These are phyloP conservation scores for Polytrichum commune DNA, from an alignment of 225 moss, liverwort and hornwort species.

Conservation along the genomic window DNA sequence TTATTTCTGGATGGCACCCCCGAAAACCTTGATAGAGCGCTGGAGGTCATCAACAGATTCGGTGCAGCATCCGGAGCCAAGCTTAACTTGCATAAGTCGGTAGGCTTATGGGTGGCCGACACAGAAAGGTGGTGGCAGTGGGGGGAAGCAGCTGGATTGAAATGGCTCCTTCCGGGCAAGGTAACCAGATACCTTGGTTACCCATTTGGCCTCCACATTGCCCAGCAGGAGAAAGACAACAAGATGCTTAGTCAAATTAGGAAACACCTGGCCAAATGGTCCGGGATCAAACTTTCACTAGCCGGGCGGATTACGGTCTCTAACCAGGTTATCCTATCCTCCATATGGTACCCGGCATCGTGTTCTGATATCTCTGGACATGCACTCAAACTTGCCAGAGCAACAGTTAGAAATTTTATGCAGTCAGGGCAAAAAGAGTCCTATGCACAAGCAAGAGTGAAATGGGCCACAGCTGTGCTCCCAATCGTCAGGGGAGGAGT, in stretches of 20 bases:
- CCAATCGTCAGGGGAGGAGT: not conserved
- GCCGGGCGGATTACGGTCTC: not conserved
- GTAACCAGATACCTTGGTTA: too few species aligned
- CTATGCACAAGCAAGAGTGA: not conserved
- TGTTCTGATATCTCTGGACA: not conserved
- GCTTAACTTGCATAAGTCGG: too few species aligned
- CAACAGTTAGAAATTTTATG: not conserved
- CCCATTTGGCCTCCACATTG: not conserved
- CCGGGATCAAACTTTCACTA: not conserved
- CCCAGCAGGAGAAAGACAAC: not conserved
- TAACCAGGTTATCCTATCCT: not conserved
- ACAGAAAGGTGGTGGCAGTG: too few species aligned
- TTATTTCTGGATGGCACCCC: too few species aligned
- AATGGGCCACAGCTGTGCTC: not conserved
- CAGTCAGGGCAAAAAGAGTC: not conserved
- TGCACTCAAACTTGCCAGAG: not conserved
- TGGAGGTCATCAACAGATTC: too few species aligned
- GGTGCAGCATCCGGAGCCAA: too few species aligned
- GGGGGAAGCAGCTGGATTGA: too few species aligned
- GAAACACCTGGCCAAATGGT: not conserved
- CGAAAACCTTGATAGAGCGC: too few species aligned
- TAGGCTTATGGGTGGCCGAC: too few species aligned
- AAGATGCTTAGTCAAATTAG: not conserved
- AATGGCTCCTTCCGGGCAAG: too few species aligned
- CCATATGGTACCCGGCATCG: not conserved